These are phyloP conservation scores for Salix exigua DNA, from an alignment of 345 rosid species.

Conservation along the genomic window DNA sequence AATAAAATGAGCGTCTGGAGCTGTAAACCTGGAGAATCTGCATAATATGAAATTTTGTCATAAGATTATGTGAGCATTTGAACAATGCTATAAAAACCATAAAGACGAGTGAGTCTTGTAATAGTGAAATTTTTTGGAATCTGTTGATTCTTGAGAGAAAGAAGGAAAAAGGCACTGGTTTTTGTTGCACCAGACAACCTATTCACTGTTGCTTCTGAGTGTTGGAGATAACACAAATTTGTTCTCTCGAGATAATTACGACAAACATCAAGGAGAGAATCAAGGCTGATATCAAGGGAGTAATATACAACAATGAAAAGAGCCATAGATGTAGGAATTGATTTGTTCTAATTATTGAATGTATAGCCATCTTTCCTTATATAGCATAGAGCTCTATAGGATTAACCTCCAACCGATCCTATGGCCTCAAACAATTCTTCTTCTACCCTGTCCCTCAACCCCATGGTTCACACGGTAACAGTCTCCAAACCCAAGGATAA, in stretches of 20 bases:
- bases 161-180: not conserved
- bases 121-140: conserved; percentile 1
- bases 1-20: not conserved
- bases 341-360: no score
- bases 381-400: no score
- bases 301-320: no score
- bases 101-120: not conserved
- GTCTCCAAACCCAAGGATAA: no score
- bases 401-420: no score
- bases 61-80: not conserved
- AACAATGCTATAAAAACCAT: not conserved
- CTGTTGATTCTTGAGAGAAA: not conserved
- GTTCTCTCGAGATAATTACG: no score
- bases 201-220: not conserved
- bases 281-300: no score
- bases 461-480: not conserved
- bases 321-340: no score
- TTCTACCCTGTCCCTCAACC: no score
- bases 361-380: no score
- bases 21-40: not conserved
- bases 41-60: not conserved
- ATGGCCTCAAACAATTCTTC: not conserved
- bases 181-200: not conserved
- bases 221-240: no score
- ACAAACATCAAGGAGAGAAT: no score